These are phyloP conservation scores for Haplographium delicatum DNA, from an alignment of 495 filamentous ascomycete species.

Conservation along the genomic window DNA sequence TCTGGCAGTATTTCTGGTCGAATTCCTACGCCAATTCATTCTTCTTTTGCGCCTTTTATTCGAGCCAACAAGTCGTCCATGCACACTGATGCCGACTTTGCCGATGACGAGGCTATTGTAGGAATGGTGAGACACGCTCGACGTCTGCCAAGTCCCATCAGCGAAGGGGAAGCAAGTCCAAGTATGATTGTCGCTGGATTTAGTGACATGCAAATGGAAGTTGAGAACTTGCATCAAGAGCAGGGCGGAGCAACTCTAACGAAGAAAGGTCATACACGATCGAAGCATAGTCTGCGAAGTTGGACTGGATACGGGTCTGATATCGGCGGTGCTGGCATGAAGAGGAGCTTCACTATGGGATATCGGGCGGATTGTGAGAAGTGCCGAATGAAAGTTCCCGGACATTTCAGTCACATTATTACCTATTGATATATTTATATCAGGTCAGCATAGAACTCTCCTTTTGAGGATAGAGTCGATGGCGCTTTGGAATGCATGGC, in stretches of 20 bases:
- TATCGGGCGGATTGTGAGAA: slow-evolving; percentile 84
- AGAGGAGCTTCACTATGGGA: slow-evolving; percentile 72
- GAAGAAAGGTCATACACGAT: slow-evolving; percentile 26
- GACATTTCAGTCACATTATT: slow-evolving; percentile 84
- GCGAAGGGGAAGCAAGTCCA: slow-evolving; percentile 25
- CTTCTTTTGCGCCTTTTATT: slow-evolving; percentile 22
- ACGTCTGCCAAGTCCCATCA: slow-evolving; percentile 27
- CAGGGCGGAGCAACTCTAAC: slow-evolving; percentile 17
- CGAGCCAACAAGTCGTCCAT: slow-evolving; percentile 14
- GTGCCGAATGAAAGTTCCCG: slow-evolving; percentile 71
- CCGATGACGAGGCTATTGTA: slow-evolving; percentile 23
- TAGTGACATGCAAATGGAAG: slow-evolving; percentile 28
- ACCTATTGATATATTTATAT: slow-evolving; percentile 16
- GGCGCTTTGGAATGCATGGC: slow-evolving; percentile 4
- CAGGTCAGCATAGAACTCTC: neutral
- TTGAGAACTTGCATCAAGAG: slow-evolving; percentile 12
- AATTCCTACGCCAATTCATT: slow-evolving; percentile 29
- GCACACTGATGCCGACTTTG: slow-evolving; percentile 14
- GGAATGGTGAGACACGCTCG: slow-evolving; percentile 18
- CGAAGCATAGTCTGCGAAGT: slow-evolving; percentile 25
- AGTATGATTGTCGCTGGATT: slow-evolving; percentile 24
- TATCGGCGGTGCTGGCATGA: slow-evolving; percentile 36
- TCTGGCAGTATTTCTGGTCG: slow-evolving; percentile 21
- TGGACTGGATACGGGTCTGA: slow-evolving; percentile 20
- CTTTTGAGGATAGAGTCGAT: slow-evolving; percentile 4